Conservation (phyloP, 1,284 basidiomycete genomes). For the Cerrena zonata region DNA sequence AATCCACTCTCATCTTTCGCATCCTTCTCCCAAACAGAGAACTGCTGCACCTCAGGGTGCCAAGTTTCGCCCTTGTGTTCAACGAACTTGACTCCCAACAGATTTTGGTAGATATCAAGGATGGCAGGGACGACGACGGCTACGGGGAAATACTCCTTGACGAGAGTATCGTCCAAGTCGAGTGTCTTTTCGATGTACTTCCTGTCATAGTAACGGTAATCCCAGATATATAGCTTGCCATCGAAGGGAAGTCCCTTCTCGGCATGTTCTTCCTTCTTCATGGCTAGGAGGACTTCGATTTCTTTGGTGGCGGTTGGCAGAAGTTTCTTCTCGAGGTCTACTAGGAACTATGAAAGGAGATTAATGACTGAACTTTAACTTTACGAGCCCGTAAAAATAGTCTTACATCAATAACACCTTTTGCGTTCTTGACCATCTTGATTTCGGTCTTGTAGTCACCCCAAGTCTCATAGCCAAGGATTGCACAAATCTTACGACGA, state of each 20-base stretch:
- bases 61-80: conserved; percentile 57
- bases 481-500: conserved; percentile 58
- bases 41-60: conserved; percentile 78
- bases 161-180: conserved; percentile 64
- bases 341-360: conserved; percentile 46
- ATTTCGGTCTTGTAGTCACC: conserved; percentile 76
- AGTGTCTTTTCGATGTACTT: conserved; percentile 63
- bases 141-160: conserved; percentile 85
- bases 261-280: conserved; percentile 69
- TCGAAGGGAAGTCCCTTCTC: conserved; percentile 56
- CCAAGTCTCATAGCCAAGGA: conserved; percentile 75
- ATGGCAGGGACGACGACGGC: conserved; percentile 74
- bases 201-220: conserved; percentile 62
- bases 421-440: conserved; percentile 76
- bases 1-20: conserved; percentile 66
- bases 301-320: conserved; percentile 67
- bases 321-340: conserved; percentile 69
- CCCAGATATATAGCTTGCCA: conserved; percentile 52
- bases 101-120: conserved; percentile 72
- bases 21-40: conserved; percentile 74
- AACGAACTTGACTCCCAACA: conserved; percentile 70
- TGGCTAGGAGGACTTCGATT: conserved; percentile 53
- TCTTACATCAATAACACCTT: conserved; percentile 41
- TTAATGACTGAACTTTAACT: not conserved
- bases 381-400: not conserved